Evolutionary conservation across 2,329 filamentous ascomycete genomes (phyloP), one percentile per base, ranked within the genome.

Genomic region (Emergomyces orientalis): DNA sequence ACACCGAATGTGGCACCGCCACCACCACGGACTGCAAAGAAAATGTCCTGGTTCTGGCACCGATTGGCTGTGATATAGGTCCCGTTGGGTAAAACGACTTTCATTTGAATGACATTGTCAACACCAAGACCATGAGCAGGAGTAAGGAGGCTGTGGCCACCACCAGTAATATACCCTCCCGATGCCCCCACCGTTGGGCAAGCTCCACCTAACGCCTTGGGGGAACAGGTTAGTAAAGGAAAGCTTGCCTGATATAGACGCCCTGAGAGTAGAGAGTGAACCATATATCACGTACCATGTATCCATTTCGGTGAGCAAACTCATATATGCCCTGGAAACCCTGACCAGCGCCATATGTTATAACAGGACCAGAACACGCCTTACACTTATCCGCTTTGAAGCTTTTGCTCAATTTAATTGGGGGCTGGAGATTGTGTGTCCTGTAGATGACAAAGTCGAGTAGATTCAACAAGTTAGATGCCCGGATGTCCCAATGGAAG

Each of bases 151-250:
- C 78, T 80, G 69, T 86, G 81, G 0, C 83, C 83, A 52, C 81
- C 83, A 4, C 75, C 7, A 86, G 86, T 58, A 81, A 83, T 22
- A 67, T 82, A 88, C 0, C 85, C 85, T 19, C 85, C 85, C 0
- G 82, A 80, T 9, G 84, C 67, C 1, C 84, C 84, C 5, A 87
- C 84, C 0, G 80, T 37, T 34, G 52, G 52, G n/a, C 52, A 55
- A 32, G 52, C 52, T 55, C 52, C 52, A 9, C 52, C 52, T 19
- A 55, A 34, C 14, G 52, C 52, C 52, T 55, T 55, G 17, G 34
- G 19, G 30, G 34, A 14, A 34, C 3, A 17, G 9, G 19, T 71
- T 69, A 0, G 77, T 80, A 6, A 69, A 57, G 0, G 22, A 30
- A 60, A 60, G 25, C 9, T 25, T 27, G 19, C 32, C 27, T 54